Percentiles rank a stretch among this genome's conserved stretches.
phyloP scores from a whole-genome alignment of 2,329 filamentous ascomycete genomes.

The Ophiosphaerella korrae region DNA sequence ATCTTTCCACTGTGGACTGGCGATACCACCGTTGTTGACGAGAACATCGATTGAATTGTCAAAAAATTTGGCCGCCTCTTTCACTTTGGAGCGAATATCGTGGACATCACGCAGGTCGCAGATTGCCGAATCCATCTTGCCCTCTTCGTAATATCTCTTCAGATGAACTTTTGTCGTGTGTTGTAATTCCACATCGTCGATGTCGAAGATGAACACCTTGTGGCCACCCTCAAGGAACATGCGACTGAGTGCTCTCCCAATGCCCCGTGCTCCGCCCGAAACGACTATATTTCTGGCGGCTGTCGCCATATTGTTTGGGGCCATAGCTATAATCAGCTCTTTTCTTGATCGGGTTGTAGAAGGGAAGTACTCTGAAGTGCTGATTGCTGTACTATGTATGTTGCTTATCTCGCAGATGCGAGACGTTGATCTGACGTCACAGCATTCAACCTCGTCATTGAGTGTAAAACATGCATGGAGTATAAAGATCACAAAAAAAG shows the following conservation, averaged over 20 bases:
- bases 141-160: conserved; percentile 42
- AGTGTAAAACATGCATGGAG: too few relatives aligned
- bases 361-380: not conserved
- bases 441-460: not conserved
- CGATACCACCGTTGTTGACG: conserved; percentile 47
- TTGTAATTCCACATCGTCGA: conserved; percentile 44
- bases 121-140: conserved; percentile 43
- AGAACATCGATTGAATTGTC: conserved; percentile 49
- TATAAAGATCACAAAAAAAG: too few relatives aligned
- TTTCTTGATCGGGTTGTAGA: not conserved
- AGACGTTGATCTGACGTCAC: conserved; percentile 37
- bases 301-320: conserved; percentile 10
- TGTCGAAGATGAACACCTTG: conserved; percentile 55
- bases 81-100: conserved; percentile 49
- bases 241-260: conserved; percentile 54
- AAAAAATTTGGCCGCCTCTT: conserved; percentile 51
- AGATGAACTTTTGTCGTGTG: conserved; percentile 49
- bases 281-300: conserved; percentile 45
- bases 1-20: conserved; percentile 50
- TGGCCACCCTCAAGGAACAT: conserved; percentile 53
- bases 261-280: conserved; percentile 54
- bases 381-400: not conserved
- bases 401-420: conserved; percentile 7
- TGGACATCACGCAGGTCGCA: conserved; percentile 53
- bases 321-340: conserved; percentile 2